These are phyloP conservation scores for Corymbia calophylla DNA, from an alignment of 441 rosid genomes.

Conservation along the genomic window DNA sequence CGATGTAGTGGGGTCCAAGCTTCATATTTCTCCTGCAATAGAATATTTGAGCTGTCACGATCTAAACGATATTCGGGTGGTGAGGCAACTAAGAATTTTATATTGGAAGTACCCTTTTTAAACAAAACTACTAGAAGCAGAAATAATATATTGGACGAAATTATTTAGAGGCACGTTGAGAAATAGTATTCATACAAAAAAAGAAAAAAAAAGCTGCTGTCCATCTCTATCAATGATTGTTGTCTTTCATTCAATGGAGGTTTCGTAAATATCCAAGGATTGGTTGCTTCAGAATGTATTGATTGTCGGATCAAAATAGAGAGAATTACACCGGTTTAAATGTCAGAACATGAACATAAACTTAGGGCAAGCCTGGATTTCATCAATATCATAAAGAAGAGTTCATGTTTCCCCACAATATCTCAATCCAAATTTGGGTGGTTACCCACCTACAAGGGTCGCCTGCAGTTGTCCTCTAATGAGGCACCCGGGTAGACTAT, in stretches of 20 bases:
- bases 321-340: neutral
- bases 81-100: neutral
- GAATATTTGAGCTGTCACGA: neutral
- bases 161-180: neutral
- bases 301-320: neutral
- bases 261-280: neutral
- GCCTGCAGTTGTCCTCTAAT: too few species aligned
- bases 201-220: neutral
- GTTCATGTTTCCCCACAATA: too few species aligned
- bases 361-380: too few species aligned
- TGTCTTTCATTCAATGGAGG: neutral
- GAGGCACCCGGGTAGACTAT: too few species aligned
- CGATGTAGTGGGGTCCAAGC: neutral
- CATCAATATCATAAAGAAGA: too few species aligned
- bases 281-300: neutral
- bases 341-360: too few species aligned
- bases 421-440: too few species aligned
- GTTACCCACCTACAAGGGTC: too few species aligned
- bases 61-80: neutral
- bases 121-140: neutral
- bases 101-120: neutral
- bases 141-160: neutral
- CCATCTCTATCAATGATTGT: neutral
- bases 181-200: neutral
- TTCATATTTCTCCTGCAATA: neutral